phyloP scores from a whole-genome alignment of 441 rosid species.

The Corymbia calophylla region DNA sequence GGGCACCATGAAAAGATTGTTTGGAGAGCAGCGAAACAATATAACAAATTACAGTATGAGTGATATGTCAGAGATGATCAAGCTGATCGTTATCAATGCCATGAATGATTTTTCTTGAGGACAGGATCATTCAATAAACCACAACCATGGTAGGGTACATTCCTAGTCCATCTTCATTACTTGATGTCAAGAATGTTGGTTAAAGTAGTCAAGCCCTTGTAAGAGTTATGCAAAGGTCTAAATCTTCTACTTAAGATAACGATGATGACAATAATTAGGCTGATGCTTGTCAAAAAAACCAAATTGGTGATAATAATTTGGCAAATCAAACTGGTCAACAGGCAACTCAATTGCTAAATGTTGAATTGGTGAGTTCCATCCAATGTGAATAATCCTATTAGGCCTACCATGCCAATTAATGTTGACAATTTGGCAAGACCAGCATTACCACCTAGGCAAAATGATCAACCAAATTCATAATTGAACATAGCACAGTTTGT shows the following conservation, averaged over 20 bases:
- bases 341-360: background rate
- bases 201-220: background rate
- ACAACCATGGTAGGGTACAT: background rate
- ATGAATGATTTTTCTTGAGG: background rate
- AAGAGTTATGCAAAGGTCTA: background rate
- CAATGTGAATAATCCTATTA: background rate
- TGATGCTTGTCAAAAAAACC: background rate
- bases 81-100: background rate
- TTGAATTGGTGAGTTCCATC: background rate
- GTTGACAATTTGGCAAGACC: background rate
- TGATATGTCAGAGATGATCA: background rate
- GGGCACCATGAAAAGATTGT: background rate
- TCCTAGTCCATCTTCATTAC: background rate
- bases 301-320: background rate
- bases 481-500: background rate
- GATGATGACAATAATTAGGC: background rate
- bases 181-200: background rate
- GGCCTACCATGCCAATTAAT: background rate
- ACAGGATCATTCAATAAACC: background rate
- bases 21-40: background rate
- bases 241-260: background rate
- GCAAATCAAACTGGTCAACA: background rate
- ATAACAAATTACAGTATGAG: background rate
- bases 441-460: background rate
- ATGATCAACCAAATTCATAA: background rate